Evolutionary conservation across 176 grass and related monocot genomes (phyloP), one percentile per base, ranked within the genome.

Genomic region (Avena sativa): DNA sequence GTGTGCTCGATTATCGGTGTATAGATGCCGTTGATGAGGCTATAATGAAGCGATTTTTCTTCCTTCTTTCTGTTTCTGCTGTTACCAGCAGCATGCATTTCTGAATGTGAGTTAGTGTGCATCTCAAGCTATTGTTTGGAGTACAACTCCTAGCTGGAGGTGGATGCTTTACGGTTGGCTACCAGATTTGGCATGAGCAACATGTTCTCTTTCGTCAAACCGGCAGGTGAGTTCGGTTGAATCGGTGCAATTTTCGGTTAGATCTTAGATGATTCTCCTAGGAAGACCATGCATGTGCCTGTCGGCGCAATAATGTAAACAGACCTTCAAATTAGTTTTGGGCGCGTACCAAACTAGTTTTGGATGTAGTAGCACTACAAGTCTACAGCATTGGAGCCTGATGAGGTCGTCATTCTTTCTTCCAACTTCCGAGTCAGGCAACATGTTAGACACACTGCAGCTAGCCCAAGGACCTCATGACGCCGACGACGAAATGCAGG

Each of bases 391-490:
- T n/a, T n/a, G n/a, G n/a, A n/a, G n/a, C n/a, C n/a, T n/a, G n/a
- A n/a, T n/a, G n/a, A n/a, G n/a, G n/a, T n/a, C n/a, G n/a, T n/a
- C n/a, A n/a, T n/a, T n/a, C n/a, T n/a, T n/a, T n/a, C n/a, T n/a
- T n/a, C n/a, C n/a, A n/a, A n/a, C n/a, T n/a, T n/a, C n/a, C n/a
- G n/a, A n/a, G n/a, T n/a, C n/a, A n/a, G n/a, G n/a, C n/a, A n/a
- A n/a, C n/a, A n/a, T n/a, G n/a, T n/a, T n/a, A n/a, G n/a, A n/a
- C n/a, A n/a, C n/a, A n/a, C n/a, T n/a, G n/a, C n/a, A n/a, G n/a
- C n/a, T n/a, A n/a, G n/a, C n/a, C n/a, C 67, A 95, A 40, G 64
- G 89, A 92, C 66, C 88, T 92, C 69, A 98, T 61, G 9, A 92
- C 71, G 2, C 67, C 81, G 88, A 98, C 88, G 72, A 89, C 57